Conservation (phyloP, 768 basidiomycete species). For the Lentinula raphanica region DNA sequence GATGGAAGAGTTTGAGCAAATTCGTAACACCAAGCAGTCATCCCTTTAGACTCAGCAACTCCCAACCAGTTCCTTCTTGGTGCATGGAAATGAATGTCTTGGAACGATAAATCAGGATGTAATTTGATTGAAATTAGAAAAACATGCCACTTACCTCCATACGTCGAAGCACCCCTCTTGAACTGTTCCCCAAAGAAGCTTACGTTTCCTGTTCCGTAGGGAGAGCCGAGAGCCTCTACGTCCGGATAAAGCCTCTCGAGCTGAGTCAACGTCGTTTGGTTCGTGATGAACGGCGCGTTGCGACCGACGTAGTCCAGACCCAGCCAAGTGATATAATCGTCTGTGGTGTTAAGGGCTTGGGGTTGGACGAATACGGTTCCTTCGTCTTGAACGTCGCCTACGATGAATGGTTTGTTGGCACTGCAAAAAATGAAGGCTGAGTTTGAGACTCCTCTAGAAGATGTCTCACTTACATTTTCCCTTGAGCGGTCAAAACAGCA, state of each 20-base stretch:
- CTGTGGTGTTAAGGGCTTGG: background rate
- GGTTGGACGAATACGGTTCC: background rate
- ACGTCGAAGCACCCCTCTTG: constrained; percentile 20
- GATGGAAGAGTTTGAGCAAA: constrained; percentile 17
- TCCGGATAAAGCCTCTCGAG: constrained; percentile 9
- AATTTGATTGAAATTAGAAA: background rate
- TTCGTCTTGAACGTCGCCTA: constrained; percentile 22
- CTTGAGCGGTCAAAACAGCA: constrained; percentile 13
- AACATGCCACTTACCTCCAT: background rate
- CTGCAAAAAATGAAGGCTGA: background rate
- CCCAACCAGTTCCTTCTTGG: constrained; percentile 19
- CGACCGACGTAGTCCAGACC: background rate
- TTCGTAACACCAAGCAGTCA: constrained; percentile 16
- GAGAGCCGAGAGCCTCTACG: background rate
- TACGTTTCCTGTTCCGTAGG: constrained; percentile 3
- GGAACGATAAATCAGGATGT: background rate
- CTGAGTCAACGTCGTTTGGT: background rate
- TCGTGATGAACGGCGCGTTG: background rate
- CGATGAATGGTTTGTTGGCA: constrained; percentile 20
- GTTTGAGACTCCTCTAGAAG: background rate
- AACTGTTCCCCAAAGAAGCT: constrained; percentile 14
- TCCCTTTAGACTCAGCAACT: constrained; percentile 18
- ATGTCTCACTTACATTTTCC: constrained; percentile 3
- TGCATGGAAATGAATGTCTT: constrained; percentile 22
- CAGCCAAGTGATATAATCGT: background rate